Evolutionary conservation across 2,329 filamentous ascomycete genomes (phyloP), one percentile per base, ranked within the genome.

Genomic region (Neonectria ditissima): DNA sequence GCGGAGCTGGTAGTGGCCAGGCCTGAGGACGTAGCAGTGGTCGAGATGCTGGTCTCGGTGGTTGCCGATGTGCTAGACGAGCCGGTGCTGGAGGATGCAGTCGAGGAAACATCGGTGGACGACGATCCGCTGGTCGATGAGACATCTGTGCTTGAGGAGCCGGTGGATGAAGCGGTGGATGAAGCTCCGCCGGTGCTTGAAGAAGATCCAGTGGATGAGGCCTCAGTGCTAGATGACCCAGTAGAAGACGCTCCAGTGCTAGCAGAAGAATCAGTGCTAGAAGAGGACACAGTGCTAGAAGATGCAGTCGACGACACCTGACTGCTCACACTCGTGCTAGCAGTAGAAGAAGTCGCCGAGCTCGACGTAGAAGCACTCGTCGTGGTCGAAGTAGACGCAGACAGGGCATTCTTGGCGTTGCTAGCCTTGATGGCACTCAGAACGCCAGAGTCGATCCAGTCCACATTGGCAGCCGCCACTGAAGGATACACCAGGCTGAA

Each of bases 361-460:
- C 22, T 44, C 4, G 58, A 59, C 2, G 45, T 54, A 2, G 34
- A 55, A 2, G 43, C n/a, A 18, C 24, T 54, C 8, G 62, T 51
- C 14, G 53, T 56, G 37, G 45, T 11, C 3, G 62, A 56, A 2
- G 20, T 22, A 20, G 39, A 34, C 10, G 30, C 22, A 14, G 10
- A 4, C 28, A 43, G 20, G n/a, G 28, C 51, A 28, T 73, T 64
- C 20, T 63, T 63, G 8, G 53, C 59, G 10, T 73, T 71, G 53
- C 69, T 73, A 2, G 65, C 62, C 24, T 56, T 44, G 18, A 73
- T 73, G 0, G 69, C 55, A 24, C 59, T 62, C 37, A 73, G 24
- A 0, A 74, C 71, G 5, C 28, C 24, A 2, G 66, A 55, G 26
- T 72, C 69, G 13, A 72, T 63, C 69, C 69, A 72, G n/a, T 72